Conservation (phyloP, 495 filamentous ascomycete species). For the Cenococcum geophilum region DNA sequence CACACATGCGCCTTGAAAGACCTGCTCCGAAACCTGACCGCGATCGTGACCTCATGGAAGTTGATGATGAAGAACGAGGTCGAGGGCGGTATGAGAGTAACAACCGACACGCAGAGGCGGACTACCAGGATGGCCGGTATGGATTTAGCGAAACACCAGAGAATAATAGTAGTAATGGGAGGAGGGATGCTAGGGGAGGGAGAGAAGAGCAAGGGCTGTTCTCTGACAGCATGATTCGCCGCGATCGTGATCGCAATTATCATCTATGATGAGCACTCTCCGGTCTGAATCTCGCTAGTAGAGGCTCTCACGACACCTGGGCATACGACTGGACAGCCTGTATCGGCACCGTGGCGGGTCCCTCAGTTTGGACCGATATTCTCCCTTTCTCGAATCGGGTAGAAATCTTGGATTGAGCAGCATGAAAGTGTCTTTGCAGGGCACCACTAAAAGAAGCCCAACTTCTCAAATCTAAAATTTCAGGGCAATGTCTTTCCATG, state of each 20-base stretch:
- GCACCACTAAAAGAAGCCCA: no score
- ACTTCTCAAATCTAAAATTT: no score
- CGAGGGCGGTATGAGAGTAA: slow-evolving; percentile 9
- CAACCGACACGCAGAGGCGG: slow-evolving; percentile 6
- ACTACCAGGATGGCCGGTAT: slow-evolving; percentile 32
- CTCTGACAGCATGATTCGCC: neutral
- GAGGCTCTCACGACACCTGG: no score
- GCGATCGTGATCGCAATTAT: neutral
- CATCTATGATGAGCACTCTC: neutral
- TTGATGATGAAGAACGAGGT: slow-evolving; percentile 32
- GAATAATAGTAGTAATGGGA: neutral
- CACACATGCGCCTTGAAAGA: slow-evolving; percentile 11
- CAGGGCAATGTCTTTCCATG: no score
- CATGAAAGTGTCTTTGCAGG: no score
- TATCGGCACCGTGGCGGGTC: no score
- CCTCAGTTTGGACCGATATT: no score
- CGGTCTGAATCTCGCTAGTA: no score
- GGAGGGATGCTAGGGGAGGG: neutral
- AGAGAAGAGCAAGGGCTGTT: neutral
- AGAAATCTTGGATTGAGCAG: no score
- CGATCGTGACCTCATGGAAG: slow-evolving; percentile 33
- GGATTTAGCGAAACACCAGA: slow-evolving; percentile 25
- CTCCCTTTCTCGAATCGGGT: no score
- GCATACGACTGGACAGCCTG: no score
- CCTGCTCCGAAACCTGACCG: slow-evolving; percentile 3